Conservation (phyloP, 2,329 filamentous ascomycete genomes). For the Phyllosticta paracitricarpa region DNA sequence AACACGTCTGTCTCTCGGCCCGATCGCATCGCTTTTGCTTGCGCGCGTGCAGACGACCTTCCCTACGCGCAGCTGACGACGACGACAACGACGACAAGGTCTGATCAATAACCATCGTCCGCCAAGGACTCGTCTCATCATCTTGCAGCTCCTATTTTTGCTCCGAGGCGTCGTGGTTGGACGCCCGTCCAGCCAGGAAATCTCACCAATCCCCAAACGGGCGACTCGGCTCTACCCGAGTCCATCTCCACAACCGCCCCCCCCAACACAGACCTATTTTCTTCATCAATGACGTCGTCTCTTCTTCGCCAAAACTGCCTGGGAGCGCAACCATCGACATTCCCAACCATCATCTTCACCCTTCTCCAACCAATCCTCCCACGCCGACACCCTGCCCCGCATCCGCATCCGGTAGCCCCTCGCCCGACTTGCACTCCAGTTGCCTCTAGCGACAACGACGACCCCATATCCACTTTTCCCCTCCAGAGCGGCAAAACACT, state of each 20-base stretch:
- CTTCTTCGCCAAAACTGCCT: background rate
- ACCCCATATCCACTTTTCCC: conserved; percentile 2
- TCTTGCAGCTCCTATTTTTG: background rate
- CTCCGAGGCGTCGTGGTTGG: background rate
- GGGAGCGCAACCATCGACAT: conserved; percentile 2
- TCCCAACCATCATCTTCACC: background rate
- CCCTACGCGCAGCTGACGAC: background rate
- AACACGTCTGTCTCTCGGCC: background rate
- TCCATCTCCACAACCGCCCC: conserved; percentile 4
- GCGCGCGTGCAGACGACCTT: too few relatives aligned
- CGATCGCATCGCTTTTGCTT: background rate
- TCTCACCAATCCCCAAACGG: conserved; percentile 2
- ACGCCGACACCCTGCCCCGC: background rate
- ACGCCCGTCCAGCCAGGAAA: background rate
- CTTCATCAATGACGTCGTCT: conserved; percentile 4
- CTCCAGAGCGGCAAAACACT: background rate
- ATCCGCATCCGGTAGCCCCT: background rate
- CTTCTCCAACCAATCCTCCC: background rate
- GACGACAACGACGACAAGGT: background rate
- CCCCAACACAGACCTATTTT: background rate
- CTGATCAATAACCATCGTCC: background rate
- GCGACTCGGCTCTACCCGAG: conserved; percentile 9
- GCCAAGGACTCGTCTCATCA: background rate
- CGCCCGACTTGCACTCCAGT: conserved; percentile 2
- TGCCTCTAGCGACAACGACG: conserved; percentile 5